phyloP scores from a whole-genome alignment of 768 basidiomycete genomes.

The Hericium alpestre region DNA sequence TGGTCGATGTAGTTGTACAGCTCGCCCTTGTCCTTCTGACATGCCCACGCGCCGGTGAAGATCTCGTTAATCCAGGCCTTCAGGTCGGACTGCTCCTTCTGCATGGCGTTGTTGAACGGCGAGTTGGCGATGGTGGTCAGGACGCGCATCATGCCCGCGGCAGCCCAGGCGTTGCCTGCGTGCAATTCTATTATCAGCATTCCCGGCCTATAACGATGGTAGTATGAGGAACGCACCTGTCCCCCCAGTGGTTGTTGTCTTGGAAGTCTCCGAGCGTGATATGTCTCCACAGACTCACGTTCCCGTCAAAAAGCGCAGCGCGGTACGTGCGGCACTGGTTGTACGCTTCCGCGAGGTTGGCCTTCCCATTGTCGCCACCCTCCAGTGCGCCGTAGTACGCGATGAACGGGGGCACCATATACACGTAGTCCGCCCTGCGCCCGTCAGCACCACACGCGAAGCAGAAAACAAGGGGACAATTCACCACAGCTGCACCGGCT shows the following conservation, averaged over 20 bases:
- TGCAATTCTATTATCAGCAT: slow-evolving; percentile 2
- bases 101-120: slow-evolving; percentile 25
- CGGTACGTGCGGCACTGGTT: slow-evolving; percentile 50
- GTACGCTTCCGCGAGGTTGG: slow-evolving; percentile 39
- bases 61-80: slow-evolving; percentile 48
- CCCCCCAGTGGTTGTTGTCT: slow-evolving; percentile 46
- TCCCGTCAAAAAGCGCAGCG: slow-evolving; percentile 33
- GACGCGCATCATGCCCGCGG: slow-evolving; percentile 56
- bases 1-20: slow-evolving; percentile 45
- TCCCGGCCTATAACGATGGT: background rate
- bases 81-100: slow-evolving; percentile 32
- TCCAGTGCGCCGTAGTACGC: slow-evolving; percentile 51
- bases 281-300: slow-evolving; percentile 46
- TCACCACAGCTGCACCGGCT: slow-evolving; percentile 46
- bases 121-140: slow-evolving; percentile 41
- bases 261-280: slow-evolving; percentile 34
- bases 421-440: slow-evolving; percentile 45
- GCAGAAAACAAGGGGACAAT: slow-evolving; percentile 1
- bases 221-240: slow-evolving; percentile 29
- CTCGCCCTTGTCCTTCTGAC: slow-evolving; percentile 35
- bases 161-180: slow-evolving; percentile 60
- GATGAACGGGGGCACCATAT: slow-evolving; percentile 57
- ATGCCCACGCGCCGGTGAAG: slow-evolving; percentile 29
- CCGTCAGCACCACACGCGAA: background rate
- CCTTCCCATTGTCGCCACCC: slow-evolving; percentile 23